phyloP scores from a whole-genome alignment of 257 asterid genomes.

The Przewalskia tangutica region DNA sequence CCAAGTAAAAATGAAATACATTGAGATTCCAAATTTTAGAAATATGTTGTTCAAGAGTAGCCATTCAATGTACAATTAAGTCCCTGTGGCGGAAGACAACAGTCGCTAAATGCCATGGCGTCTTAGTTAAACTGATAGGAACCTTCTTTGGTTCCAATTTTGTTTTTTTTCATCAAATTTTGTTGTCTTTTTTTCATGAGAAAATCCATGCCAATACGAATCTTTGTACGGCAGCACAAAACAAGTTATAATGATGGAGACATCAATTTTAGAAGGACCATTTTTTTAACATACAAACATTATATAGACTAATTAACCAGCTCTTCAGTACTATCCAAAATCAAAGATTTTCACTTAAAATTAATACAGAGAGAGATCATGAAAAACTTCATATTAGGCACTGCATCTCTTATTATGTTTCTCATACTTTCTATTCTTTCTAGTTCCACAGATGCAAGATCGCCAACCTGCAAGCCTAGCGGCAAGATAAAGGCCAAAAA shows the following conservation, averaged over 20 bases:
- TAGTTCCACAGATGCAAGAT: neutral
- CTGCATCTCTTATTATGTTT: neutral
- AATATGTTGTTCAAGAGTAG: too few species aligned
- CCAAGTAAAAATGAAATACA: too few species aligned
- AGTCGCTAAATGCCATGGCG: neutral
- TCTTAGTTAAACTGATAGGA: neutral
- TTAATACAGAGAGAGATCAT: neutral
- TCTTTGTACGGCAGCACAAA: neutral
- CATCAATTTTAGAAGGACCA: neutral
- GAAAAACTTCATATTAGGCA: neutral
- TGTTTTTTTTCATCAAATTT: neutral
- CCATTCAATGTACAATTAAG: too few species aligned
- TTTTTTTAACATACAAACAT: neutral
- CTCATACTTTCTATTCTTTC: neutral
- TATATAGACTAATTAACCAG: neutral
- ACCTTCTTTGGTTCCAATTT: neutral
- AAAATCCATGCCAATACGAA: neutral
- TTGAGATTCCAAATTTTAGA: too few species aligned
- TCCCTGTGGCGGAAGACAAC: too few species aligned
- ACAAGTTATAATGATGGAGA: neutral
- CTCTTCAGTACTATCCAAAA: neutral
- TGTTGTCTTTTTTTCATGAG: neutral
- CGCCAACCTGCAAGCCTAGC: slow-evolving; percentile 20
- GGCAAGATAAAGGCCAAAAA: slow-evolving; percentile 29
- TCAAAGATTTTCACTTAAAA: neutral